Percentiles rank a stretch among this genome's conserved stretches.
Evolutionary conservation across 495 filamentous ascomycete species (phyloP).

Genomic region (Haplographium delicatum): DNA sequence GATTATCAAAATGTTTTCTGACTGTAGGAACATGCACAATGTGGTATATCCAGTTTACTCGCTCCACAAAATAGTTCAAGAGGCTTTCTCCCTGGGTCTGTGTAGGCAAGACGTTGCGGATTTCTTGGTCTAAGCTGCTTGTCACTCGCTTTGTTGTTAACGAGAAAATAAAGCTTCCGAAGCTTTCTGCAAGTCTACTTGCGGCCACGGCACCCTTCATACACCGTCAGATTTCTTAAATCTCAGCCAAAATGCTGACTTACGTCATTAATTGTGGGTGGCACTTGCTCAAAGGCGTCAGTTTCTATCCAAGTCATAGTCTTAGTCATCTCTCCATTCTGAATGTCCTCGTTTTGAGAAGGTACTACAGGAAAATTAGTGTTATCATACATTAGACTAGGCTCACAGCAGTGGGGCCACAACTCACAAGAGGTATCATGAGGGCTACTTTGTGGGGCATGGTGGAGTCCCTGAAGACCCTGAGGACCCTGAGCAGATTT

Average conservation of each 20-base stretch:
- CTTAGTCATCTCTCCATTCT: slow-evolving; percentile 4
- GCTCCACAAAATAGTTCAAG: slow-evolving; percentile 6
- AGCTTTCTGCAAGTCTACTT: slow-evolving; percentile 1
- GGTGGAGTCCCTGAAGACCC: too few species aligned
- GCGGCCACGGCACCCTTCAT: too few species aligned
- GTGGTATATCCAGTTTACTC: slow-evolving; percentile 15
- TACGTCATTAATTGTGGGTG: neutral
- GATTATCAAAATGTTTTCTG: neutral
- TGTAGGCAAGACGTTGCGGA: neutral
- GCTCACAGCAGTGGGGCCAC: too few species aligned
- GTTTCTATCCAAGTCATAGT: slow-evolving; percentile 7
- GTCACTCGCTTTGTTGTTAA: neutral
- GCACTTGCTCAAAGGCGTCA: slow-evolving; percentile 14
- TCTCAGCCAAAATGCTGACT: too few species aligned
- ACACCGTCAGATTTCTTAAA: too few species aligned
- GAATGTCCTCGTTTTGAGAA: neutral
- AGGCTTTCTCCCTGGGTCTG: slow-evolving; percentile 1
- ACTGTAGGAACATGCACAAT: slow-evolving; percentile 18
- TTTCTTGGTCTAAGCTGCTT: neutral
- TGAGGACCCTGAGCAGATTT: too few species aligned
- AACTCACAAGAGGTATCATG: too few species aligned
- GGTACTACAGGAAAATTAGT: neutral
- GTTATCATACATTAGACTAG: neutral
- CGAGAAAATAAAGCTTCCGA: slow-evolving; percentile 10
- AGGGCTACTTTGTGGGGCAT: too few species aligned